Evolutionary conservation across 2,329 filamentous ascomycete species (phyloP).

Genomic region (Colletotrichum falcatum): DNA sequence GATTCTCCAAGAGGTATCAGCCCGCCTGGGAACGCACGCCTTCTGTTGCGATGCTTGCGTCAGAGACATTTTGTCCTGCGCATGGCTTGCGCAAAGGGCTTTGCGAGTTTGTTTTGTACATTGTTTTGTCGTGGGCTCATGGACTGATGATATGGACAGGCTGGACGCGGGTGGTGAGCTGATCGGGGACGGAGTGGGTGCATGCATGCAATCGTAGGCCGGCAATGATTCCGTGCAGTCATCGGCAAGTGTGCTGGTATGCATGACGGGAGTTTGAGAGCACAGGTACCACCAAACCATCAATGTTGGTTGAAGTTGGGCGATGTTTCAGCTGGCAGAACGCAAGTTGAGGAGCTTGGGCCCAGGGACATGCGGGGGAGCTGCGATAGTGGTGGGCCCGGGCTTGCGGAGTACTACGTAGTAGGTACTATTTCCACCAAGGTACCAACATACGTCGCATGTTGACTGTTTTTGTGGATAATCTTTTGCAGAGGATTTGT

Average conservation of each 20-base stretch:
- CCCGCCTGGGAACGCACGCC: background rate
- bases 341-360: background rate
- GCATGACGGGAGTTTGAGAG: conserved; percentile 1
- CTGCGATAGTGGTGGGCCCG: background rate
- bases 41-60: background rate
- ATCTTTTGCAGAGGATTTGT: background rate
- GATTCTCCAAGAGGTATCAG: background rate
- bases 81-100: no score
- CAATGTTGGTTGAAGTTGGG: conserved; percentile 24
- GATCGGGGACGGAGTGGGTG: background rate
- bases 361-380: conserved; percentile 1
- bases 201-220: conserved; percentile 3
- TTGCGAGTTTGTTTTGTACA: background rate
- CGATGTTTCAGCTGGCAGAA: conserved; percentile 14
- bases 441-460: no score
- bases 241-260: background rate
- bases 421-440: no score
- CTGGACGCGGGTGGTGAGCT: background rate
- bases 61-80: background rate
- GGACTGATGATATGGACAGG: background rate
- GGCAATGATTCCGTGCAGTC: background rate
- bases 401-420: background rate
- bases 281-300: background rate
- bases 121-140: background rate
- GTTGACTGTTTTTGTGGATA: background rate